A percentile compares a stretch with the other conserved stretches of the same genome.
Evolutionary conservation across 2,329 filamentous ascomycete genomes (phyloP).

Genomic region (Pseudodiploospora longispora): DNA sequence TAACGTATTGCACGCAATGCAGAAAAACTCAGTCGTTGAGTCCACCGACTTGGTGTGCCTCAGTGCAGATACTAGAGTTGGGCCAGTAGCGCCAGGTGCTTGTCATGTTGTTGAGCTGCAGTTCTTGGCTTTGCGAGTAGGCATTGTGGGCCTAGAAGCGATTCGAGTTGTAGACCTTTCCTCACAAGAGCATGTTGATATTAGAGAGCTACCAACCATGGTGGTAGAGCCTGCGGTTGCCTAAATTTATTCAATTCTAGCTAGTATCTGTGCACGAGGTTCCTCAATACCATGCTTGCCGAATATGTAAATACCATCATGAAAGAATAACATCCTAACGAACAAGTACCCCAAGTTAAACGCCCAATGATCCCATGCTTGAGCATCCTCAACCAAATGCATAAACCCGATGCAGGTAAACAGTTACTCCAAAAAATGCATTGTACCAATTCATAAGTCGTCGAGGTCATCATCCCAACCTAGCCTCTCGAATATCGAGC

Average conservation of each 20-base stretch:
- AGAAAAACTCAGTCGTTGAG: constrained; percentile 56
- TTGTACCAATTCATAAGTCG: constrained; percentile 25
- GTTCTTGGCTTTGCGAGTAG: constrained; percentile 60
- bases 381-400: constrained; percentile 6
- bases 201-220: constrained; percentile 64
- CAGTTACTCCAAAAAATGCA: neutral
- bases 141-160: constrained; percentile 63
- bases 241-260: constrained; percentile 6
- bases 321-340: constrained; percentile 8
- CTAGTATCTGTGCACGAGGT: too few relatives aligned
- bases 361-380: constrained; percentile 9
- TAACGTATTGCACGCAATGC: constrained; percentile 62
- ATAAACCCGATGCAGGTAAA: neutral
- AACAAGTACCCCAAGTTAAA: neutral
- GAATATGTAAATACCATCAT: neutral
- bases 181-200: constrained; percentile 69
- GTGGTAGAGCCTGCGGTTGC: constrained; percentile 37
- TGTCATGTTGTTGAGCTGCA: constrained; percentile 67
- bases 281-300: too few relatives aligned
- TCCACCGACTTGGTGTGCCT: constrained; percentile 63
- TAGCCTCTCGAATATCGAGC: constrained; percentile 45
- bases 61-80: constrained; percentile 65
- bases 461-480: constrained; percentile 53
- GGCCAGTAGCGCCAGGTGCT: constrained; percentile 61
- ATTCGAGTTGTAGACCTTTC: constrained; percentile 65